Conservation (phyloP, 2,329 filamentous ascomycete genomes). For the Delphinella strobiligena region DNA sequence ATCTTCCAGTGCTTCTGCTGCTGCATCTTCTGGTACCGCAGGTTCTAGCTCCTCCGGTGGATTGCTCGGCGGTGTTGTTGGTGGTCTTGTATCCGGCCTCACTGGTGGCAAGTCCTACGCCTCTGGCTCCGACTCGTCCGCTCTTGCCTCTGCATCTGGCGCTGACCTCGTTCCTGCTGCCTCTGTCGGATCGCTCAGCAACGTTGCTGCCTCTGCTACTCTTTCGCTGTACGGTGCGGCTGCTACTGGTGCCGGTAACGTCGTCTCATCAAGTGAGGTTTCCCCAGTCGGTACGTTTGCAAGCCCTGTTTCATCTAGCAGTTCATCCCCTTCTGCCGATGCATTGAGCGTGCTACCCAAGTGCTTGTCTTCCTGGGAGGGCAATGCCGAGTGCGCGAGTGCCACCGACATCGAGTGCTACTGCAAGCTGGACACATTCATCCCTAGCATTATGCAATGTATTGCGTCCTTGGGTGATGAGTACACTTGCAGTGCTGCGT, state of each 20-base stretch:
- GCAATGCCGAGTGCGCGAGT: constrained; percentile 60
- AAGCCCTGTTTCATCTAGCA: constrained; percentile 1
- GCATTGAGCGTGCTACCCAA: constrained; percentile 66
- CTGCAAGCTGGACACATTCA: constrained; percentile 69
- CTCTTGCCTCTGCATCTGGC: background rate
- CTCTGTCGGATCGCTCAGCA: background rate
- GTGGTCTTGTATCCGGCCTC: background rate
- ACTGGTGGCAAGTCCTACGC: background rate
- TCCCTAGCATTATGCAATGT: constrained; percentile 69
- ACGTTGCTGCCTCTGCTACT: background rate
- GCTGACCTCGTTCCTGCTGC: constrained; percentile 1
- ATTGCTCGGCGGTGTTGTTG: background rate
- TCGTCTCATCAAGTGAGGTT: constrained; percentile 3
- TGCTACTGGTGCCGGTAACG: constrained; percentile 1
- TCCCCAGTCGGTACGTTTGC: constrained; percentile 1
- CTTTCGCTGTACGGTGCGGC: constrained; percentile 2
- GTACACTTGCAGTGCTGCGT: constrained; percentile 58
- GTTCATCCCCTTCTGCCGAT: constrained; percentile 11
- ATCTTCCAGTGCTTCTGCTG: constrained; percentile 2
- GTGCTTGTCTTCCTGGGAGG: constrained; percentile 87
- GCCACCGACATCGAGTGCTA: constrained; percentile 78
- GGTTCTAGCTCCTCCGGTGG: constrained; percentile 2
- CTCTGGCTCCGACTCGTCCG: constrained; percentile 3
- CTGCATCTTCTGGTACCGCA: background rate
- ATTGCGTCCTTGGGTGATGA: constrained; percentile 63